These are phyloP conservation scores for Speleostelium caveatum DNA, from an alignment of 78 protist species.

Conservation along the genomic window DNA sequence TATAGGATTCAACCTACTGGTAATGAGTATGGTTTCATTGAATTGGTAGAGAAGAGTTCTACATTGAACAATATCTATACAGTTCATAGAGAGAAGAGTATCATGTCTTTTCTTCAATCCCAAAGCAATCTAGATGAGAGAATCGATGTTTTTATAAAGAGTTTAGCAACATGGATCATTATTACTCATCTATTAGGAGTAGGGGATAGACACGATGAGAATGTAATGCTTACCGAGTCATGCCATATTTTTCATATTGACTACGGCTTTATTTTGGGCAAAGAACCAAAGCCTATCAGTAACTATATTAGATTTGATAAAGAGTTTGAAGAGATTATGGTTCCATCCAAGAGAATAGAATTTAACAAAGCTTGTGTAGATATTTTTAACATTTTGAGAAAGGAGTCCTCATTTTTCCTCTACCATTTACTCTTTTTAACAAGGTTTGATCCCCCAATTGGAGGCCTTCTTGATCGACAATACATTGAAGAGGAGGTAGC, in stretches of 20 bases:
- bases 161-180: constrained; percentile 95
- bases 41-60: constrained; percentile 66
- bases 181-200: constrained; percentile 96
- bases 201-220: constrained; percentile 97
- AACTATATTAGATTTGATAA: constrained; percentile 12
- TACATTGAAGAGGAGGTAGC: constrained; percentile 47
- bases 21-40: constrained; percentile 69
- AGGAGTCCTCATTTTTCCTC: constrained; percentile 31
- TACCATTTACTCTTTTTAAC: constrained; percentile 57
- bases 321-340: constrained; percentile 7
- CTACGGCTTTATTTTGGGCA: constrained; percentile 97
- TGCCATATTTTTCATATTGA: constrained; percentile 96
- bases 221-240: constrained; percentile 86
- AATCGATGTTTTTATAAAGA: not conserved
- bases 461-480: not conserved
- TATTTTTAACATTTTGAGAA: constrained; percentile 14
- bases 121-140: not conserved
- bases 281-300: constrained; percentile 70
- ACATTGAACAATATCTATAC: constrained; percentile 62
- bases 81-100: constrained; percentile 11
- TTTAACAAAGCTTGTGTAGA: not conserved
- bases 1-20: constrained; percentile 49
- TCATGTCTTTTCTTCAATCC: not conserved
- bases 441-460: constrained; percentile 15
- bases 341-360: not conserved